Conservation (phyloP, 1,284 basidiomycete genomes). For the Sphagnurus paluster region DNA sequence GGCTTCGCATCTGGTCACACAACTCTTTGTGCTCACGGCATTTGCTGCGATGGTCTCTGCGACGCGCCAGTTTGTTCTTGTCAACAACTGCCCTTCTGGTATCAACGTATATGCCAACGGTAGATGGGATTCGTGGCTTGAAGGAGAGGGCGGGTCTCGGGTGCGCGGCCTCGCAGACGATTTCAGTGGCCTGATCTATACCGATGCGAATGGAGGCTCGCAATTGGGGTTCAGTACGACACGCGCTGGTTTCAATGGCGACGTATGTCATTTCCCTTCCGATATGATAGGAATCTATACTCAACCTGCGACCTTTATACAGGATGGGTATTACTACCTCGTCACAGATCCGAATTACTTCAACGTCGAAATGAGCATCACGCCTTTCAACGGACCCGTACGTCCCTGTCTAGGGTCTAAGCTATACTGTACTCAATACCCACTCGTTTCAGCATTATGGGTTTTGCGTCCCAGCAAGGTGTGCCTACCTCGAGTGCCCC, state of each 20-base stretch:
- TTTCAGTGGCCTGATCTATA: slow-evolving; percentile 24
- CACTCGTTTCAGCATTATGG: background rate
- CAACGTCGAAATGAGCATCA: slow-evolving; percentile 20
- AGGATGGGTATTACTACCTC: slow-evolving; percentile 22
- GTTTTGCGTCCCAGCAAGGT: background rate
- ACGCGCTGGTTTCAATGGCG: slow-evolving; percentile 23
- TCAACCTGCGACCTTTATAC: background rate
- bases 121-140: slow-evolving; percentile 6
- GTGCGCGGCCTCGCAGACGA: slow-evolving; percentile 11
- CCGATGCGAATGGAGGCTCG: slow-evolving; percentile 22
- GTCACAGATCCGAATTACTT: slow-evolving; percentile 20
- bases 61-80: slow-evolving; percentile 1
- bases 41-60: background rate
- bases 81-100: slow-evolving; percentile 19
- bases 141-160: slow-evolving; percentile 1
- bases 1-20: too few relatives aligned
- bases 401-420: background rate
- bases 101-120: slow-evolving; percentile 22
- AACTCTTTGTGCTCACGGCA: background rate
- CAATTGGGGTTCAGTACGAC: slow-evolving; percentile 15
- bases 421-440: background rate
- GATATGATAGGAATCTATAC: background rate
- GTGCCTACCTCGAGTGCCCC: background rate
- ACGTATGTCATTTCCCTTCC: background rate
- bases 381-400: slow-evolving; percentile 9